These are phyloP conservation scores for Triticum timopheevii DNA, from an alignment of 176 grass and related monocot species.

Conservation along the genomic window DNA sequence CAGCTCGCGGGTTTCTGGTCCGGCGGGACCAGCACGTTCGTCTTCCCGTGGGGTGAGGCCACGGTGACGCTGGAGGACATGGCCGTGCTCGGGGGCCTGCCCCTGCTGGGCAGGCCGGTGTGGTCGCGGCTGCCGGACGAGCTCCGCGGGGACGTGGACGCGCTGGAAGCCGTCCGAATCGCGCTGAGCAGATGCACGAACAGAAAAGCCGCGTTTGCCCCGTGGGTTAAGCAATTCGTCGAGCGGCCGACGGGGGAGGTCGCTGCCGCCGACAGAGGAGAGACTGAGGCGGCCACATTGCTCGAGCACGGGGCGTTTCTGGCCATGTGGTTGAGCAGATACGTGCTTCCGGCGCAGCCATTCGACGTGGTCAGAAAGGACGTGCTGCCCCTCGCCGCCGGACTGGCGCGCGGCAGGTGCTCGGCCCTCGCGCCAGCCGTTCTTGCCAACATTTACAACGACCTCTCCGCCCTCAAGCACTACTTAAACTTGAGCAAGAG, in stretches of 20 bases:
- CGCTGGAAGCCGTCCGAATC: constrained; percentile 47
- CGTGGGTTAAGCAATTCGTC: constrained; percentile 71
- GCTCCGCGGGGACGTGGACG: constrained; percentile 40
- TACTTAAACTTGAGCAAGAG: neutral
- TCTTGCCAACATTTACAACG: constrained; percentile 65
- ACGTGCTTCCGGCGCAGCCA: constrained; percentile 38
- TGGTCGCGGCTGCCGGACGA: neutral
- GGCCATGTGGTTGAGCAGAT: constrained; percentile 51
- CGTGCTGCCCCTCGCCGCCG: constrained; percentile 56
- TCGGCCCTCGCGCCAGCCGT: constrained; percentile 67
- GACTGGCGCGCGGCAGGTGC: constrained; percentile 48
- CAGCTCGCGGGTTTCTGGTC: constrained; percentile 65
- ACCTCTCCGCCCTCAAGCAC: constrained; percentile 13
- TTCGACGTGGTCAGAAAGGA: neutral
- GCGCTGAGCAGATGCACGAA: constrained; percentile 56
- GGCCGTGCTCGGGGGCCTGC: constrained; percentile 55
- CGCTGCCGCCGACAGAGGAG: neutral
- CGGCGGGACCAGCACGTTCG: constrained; percentile 53
- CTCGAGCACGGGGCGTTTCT: constrained; percentile 79
- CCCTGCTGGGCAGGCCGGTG: neutral
- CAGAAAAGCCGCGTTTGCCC: constrained; percentile 67
- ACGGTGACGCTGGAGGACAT: constrained; percentile 71
- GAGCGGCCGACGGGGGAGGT: neutral
- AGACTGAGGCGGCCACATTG: neutral
- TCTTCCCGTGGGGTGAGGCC: constrained; percentile 86